These are phyloP conservation scores for Pseudognaphalium luteoalbum DNA, from an alignment of 129 eudicot genomes.

Conservation along the genomic window DNA sequence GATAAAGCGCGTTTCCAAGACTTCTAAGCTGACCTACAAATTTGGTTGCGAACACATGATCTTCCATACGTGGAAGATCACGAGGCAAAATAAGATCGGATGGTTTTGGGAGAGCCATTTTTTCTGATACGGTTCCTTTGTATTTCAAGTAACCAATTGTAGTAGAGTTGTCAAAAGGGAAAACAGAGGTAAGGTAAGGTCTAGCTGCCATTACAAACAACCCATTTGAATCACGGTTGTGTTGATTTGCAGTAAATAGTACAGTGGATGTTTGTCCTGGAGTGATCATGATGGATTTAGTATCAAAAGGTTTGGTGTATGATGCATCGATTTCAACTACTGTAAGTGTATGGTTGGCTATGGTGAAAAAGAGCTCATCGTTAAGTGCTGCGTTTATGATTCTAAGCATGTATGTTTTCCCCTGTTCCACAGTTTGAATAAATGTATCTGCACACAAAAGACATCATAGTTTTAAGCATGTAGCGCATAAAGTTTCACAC, in stretches of 20 bases:
- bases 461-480: neutral
- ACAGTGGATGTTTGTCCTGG: conserved; percentile 83
- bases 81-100: conserved; percentile 37
- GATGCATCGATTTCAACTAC: conserved; percentile 68
- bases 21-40: conserved; percentile 45
- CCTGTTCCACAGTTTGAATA: conserved; percentile 47
- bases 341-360: conserved; percentile 61
- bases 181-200: conserved; percentile 68
- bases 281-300: conserved; percentile 69
- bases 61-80: conserved; percentile 58
- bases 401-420: conserved; percentile 69
- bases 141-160: conserved; percentile 61
- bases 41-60: conserved; percentile 51
- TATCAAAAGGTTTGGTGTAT: conserved; percentile 71
- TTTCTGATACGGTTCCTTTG: conserved; percentile 25
- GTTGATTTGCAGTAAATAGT: conserved; percentile 52
- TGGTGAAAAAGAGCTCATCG: conserved; percentile 62
- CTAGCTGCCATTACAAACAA: conserved; percentile 73
- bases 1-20: conserved; percentile 47
- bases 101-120: conserved; percentile 5
- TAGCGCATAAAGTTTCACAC: neutral
- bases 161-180: conserved; percentile 73
- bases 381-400: conserved; percentile 79
- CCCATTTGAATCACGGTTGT: conserved; percentile 30
- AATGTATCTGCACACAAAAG: conserved; percentile 56